Percentiles rank a stretch among this genome's conserved stretches.
Evolutionary conservation across 2,329 filamentous ascomycete species (phyloP).

Genomic region (Diaporthe aspalathi): DNA sequence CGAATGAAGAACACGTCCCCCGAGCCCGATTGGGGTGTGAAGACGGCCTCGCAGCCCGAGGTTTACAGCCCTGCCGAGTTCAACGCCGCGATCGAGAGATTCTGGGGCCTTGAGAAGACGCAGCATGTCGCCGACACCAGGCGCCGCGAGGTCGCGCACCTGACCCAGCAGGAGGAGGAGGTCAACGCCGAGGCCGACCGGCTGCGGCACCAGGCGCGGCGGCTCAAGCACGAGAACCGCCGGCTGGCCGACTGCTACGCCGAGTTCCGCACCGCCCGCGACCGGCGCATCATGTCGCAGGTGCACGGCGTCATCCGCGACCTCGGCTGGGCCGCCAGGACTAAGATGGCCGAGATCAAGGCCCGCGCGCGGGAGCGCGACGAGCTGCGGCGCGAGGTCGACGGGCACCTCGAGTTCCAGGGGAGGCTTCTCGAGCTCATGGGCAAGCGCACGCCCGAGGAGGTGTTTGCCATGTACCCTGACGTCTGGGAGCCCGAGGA

Average conservation of each 20-base stretch:
- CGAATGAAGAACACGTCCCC: slow-evolving; percentile 41
- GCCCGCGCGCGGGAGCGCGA: slow-evolving; percentile 27
- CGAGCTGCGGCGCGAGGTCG: slow-evolving; percentile 21
- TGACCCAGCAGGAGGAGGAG: slow-evolving; percentile 26
- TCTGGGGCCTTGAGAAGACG: slow-evolving; percentile 32
- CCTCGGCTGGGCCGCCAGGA: slow-evolving; percentile 25
- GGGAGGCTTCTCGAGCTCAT: slow-evolving; percentile 23
- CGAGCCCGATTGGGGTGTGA: slow-evolving; percentile 34
- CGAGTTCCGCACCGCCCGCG: slow-evolving; percentile 18
- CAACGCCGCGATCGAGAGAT: slow-evolving; percentile 38
- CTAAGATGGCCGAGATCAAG: slow-evolving; percentile 34
- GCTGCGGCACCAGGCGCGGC: slow-evolving; percentile 23
- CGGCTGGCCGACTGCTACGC: slow-evolving; percentile 35
- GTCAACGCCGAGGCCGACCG: slow-evolving; percentile 28
- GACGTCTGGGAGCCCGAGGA: slow-evolving; percentile 32
- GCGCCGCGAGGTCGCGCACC: slow-evolving; percentile 18
- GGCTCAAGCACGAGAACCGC: slow-evolving; percentile 37
- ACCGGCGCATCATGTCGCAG: slow-evolving; percentile 31
- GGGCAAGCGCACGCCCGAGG: slow-evolving; percentile 32
- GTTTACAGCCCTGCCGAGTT: slow-evolving; percentile 35
- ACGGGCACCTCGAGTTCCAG: not conserved
- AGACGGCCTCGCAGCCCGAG: not conserved
- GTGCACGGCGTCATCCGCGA: slow-evolving; percentile 33
- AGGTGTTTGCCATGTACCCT: slow-evolving; percentile 37
- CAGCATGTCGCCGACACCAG: slow-evolving; percentile 28